Base-by-base conservation (phyloP, 2,329 filamentous ascomycete species). In the Sarocladium kiliense region DNA sequence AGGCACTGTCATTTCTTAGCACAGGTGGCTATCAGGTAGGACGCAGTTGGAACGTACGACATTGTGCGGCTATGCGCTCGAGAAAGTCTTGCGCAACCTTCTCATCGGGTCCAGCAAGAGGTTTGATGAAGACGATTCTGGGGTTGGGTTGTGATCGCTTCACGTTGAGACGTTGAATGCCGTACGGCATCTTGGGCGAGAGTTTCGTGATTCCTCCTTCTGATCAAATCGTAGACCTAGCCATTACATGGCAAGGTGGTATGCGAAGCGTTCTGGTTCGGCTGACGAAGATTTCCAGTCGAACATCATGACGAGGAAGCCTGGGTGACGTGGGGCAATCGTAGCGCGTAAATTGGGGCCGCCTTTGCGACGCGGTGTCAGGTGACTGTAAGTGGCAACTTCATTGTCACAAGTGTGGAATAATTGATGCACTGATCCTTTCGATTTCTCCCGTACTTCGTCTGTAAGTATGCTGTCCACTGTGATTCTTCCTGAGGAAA, bases 91-190 rank as follows among this genome's bases (percentile, higher is more conserved):
- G 82, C 0, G 88, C 84, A 7, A 78, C 75, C 2, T 75, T 72
- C 64, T 87, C 79, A 59, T 86, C 80, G 0, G 80, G 73, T 0
- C 88, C 87, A 14, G 84, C 77, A 0, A 92, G 75, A 1, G 90
- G 85, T 64, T 91, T 91, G 73, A 96, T 93, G 74, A 96, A 96
- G 66, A 89, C 83, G 62, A 96, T 89, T 58, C 84, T 81, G 21
- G 83, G 77, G 63, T 94, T 95, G 7, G 90, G 89, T 57, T 88
- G 86, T 54, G 86, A 83, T 45, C 78, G 81, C 64, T 81, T 87
- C 62, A 85, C 85, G 65, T 96, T 96, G 53, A 95, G 76, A 59
- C 90, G 82, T 72, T 90, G 82, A 65, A 91, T 88, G 54, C 89
- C 89, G 56, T 90, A 73, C 51, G 88, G 87, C 89, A 94, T 94